phyloP scores from a whole-genome alignment of 1,139 yeast species.

The Blastobotrys buckinghamii region DNA sequence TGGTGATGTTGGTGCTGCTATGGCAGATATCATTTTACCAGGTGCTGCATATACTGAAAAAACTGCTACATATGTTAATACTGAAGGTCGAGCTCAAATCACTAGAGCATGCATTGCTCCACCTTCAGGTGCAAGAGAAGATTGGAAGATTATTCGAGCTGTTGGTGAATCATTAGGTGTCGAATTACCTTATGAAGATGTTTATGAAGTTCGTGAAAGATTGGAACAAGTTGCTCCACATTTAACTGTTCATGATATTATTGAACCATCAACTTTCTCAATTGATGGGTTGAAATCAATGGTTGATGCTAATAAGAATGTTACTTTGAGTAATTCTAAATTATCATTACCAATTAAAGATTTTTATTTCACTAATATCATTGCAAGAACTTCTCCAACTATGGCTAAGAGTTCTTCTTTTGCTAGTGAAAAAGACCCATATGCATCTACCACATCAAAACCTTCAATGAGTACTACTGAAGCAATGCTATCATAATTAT shows the following conservation, averaged over 20 bases:
- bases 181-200: constrained; percentile 72
- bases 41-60: constrained; percentile 90
- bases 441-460: constrained; percentile 6
- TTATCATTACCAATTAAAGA: constrained; percentile 63
- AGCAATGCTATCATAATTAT: not conserved
- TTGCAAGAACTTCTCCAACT: constrained; percentile 82
- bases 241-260: constrained; percentile 65
- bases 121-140: constrained; percentile 92
- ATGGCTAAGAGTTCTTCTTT: constrained; percentile 70
- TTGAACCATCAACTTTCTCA: constrained; percentile 55
- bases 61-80: constrained; percentile 80
- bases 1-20: constrained; percentile 85
- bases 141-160: constrained; percentile 86
- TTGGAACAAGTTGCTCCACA: constrained; percentile 78
- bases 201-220: constrained; percentile 62
- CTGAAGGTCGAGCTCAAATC: constrained; percentile 83
- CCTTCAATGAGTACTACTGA: not conserved
- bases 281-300: constrained; percentile 51
- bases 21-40: constrained; percentile 83
- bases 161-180: constrained; percentile 70
- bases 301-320: constrained; percentile 37
- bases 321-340: constrained; percentile 43
- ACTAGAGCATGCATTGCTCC: constrained; percentile 86
- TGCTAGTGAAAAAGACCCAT: constrained; percentile 13
- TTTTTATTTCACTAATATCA: constrained; percentile 84